Evolutionary conservation across 768 basidiomycete genomes (phyloP).

Genomic region (Lactarius akahatsu): DNA sequence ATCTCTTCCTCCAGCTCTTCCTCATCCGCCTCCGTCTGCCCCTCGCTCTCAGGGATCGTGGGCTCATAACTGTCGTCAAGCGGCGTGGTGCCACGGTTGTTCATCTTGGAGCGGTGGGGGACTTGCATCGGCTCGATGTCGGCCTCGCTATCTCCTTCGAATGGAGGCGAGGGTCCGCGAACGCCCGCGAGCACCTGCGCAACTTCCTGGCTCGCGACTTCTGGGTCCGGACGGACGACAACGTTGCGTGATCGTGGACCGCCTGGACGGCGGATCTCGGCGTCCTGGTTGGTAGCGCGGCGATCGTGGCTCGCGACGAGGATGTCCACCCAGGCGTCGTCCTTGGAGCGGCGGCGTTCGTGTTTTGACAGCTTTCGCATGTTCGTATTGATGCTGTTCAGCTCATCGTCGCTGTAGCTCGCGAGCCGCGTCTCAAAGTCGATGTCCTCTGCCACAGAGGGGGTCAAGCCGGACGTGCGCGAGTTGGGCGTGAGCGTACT

Average conservation of each 20-base stretch:
- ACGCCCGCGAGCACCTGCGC: conserved; percentile 67
- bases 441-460: conserved; percentile 77
- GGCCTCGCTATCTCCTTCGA: conserved; percentile 38
- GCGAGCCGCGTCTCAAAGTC: conserved; percentile 83
- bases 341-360: conserved; percentile 44
- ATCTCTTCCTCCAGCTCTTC: conserved; percentile 31
- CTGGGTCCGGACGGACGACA: conserved; percentile 56
- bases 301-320: conserved; percentile 60
- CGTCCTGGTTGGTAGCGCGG: conserved; percentile 58
- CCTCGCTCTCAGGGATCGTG: conserved; percentile 11
- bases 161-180: conserved; percentile 40
- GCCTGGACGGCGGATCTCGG: conserved; percentile 35
- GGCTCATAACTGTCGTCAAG: conserved; percentile 14
- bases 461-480: conserved; percentile 51
- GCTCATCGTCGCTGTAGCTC: conserved; percentile 52
- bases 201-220: conserved; percentile 69
- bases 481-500: conserved; percentile 50
- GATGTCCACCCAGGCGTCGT: conserved; percentile 90
- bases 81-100: conserved; percentile 9
- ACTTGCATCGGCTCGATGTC: conserved; percentile 32
- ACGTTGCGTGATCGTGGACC: conserved; percentile 34
- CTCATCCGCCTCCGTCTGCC: conserved; percentile 30
- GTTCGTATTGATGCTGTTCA: conserved; percentile 20
- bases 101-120: conserved; percentile 19
- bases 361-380: conserved; percentile 39